A percentile compares a stretch with the other conserved stretches of the same genome.
These are phyloP conservation scores for Lentinula raphanica DNA, from an alignment of 768 basidiomycete species.

Conservation along the genomic window DNA sequence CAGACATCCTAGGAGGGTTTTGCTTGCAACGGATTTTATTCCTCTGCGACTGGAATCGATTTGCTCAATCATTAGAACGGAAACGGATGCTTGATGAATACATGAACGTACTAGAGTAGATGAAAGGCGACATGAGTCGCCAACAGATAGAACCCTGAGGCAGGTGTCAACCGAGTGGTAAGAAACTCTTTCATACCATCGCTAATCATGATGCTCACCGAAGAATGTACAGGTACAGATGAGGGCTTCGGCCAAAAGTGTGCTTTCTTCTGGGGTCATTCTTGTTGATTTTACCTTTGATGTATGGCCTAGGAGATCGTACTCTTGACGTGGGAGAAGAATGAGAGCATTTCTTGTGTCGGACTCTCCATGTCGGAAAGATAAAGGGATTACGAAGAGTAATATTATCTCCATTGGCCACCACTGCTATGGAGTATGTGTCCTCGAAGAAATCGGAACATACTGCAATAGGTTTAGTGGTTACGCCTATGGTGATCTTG, in stretches of 20 bases:
- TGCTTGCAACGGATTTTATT: background rate
- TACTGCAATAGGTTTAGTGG: too few relatives aligned
- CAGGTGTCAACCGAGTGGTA: too few relatives aligned
- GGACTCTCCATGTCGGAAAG: background rate
- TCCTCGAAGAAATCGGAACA: too few relatives aligned
- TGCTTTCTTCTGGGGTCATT: background rate
- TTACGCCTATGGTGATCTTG: too few relatives aligned
- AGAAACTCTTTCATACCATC: too few relatives aligned
- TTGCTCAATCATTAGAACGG: too few relatives aligned
- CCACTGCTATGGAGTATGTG: too few relatives aligned
- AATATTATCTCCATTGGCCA: too few relatives aligned
- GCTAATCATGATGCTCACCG: background rate
- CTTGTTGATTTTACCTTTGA: background rate
- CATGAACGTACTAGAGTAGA: background rate
- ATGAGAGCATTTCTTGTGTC: background rate
- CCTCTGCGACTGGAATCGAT: background rate
- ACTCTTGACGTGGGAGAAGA: too few relatives aligned
- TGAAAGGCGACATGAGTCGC: background rate
- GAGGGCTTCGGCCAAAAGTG: background rate
- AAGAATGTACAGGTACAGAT: background rate
- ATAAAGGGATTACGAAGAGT: background rate
- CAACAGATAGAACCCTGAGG: background rate
- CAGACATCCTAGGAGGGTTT: background rate
- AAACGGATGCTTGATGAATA: too few relatives aligned
- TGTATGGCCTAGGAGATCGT: too few relatives aligned